A percentile compares a stretch with the other conserved stretches of the same genome.
These are phyloP conservation scores for Apiotrichum brassicae DNA, from an alignment of 1,284 basidiomycete species.

Conservation along the genomic window DNA sequence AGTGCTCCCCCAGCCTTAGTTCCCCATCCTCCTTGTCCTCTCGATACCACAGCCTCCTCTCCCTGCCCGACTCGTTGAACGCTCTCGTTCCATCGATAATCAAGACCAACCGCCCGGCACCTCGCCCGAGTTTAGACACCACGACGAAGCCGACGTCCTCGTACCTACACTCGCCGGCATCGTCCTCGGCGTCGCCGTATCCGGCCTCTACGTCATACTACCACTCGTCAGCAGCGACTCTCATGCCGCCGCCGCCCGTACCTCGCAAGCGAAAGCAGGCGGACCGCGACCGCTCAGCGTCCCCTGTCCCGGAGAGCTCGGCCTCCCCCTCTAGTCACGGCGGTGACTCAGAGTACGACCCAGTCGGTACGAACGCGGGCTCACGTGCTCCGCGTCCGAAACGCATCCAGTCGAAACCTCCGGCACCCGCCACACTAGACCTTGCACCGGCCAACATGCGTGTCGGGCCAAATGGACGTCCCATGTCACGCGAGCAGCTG, in stretches of 20 bases:
- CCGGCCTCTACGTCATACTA: too few relatives aligned
- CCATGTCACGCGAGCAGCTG: conserved; percentile 37
- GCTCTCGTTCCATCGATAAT: too few relatives aligned
- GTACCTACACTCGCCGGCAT: too few relatives aligned
- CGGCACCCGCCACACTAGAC: neutral
- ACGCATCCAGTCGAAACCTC: conserved; percentile 2
- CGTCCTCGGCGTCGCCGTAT: neutral
- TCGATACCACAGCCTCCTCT: too few relatives aligned
- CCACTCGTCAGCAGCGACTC: too few relatives aligned
- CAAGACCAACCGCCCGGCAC: too few relatives aligned
- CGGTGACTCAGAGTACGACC: conserved; percentile 29
- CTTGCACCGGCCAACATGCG: neutral
- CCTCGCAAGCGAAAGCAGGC: conserved; percentile 23
- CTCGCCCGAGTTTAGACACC: too few relatives aligned
- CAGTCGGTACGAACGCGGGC: neutral
- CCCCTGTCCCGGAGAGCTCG: conserved; percentile 9
- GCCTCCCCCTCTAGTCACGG: conserved; percentile 16
- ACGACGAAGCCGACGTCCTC: too few relatives aligned
- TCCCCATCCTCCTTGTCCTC: neutral
- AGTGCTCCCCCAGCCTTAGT: neutral
- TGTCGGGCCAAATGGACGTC: conserved; percentile 14
- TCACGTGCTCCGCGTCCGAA: neutral
- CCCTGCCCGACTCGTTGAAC: too few relatives aligned
- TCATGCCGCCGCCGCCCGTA: conserved; percentile 21
- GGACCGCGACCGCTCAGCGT: conserved; percentile 2